Base-by-base conservation (phyloP, 75 land plant genomes). In the Pinus taeda region DNA sequence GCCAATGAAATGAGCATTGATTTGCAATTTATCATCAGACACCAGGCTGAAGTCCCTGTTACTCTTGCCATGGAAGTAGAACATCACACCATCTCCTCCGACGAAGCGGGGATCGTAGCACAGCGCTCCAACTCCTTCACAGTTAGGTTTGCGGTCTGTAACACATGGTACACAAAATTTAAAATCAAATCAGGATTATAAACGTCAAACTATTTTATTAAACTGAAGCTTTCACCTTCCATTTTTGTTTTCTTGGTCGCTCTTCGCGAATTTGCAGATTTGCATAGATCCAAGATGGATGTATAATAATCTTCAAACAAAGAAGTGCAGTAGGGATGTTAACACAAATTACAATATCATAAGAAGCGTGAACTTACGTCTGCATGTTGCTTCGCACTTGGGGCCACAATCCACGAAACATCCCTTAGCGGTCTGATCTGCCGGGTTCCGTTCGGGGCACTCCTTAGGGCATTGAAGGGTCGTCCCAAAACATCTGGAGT, bases 71-170 rank as follows among this genome's bases (percentile, higher is more conserved):
- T 87, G 93, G 83, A 91, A 91, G 84, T 90, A 91, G 84, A 91
- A 90, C 58, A 90, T 86, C 60, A 85, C 64, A 17, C 92, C 92
- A 55, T 91, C 93, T 1, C 90, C 93, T 33, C 93, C 93, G 4
- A 91, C 83, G 79, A 87, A 91, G 14, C 92, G 78, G 0, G 92
- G 92, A 37, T 91, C 93, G 13, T 79, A 82, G 84, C 92, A 91
- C 14, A 81, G 88, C 22, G 92, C 71, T 49, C 90, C 91, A 21
- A 60, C 78, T 57, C 88, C 85, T 39, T 82, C 15, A 30, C 83
- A 81, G 42, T 78, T 64, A 30, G n/a, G 80, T 81, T 77, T 80
- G n/a, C 82, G 58, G 2, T 11, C 82, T 78, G 59, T 20, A 21
- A 60, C 5, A 60, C 62, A 6, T 15, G 3, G 1, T 20, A 20